A percentile compares a stretch with the other conserved stretches of the same genome.
These are phyloP conservation scores for Ceratocystis lukuohia DNA, from an alignment of 2,329 filamentous ascomycete genomes.

Conservation along the genomic window DNA sequence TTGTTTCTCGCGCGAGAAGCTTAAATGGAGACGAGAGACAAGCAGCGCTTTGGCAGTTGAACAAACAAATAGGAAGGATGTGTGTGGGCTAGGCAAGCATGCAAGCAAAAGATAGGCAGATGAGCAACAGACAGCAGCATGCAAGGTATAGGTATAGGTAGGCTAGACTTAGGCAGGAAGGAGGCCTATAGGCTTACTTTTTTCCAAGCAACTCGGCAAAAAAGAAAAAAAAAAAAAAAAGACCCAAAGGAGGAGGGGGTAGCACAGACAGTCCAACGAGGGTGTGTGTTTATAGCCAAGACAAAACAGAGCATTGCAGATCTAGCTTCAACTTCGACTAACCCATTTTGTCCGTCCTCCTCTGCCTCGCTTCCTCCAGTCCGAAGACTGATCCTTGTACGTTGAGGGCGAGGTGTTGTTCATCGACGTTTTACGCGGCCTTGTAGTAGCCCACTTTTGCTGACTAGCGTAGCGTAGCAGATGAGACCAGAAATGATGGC, in stretches of 20 bases:
- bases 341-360: background rate
- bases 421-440: too few species aligned
- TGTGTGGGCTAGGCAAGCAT: background rate
- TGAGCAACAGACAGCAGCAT: background rate
- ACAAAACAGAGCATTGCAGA: background rate
- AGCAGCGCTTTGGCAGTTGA: background rate
- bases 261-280: background rate
- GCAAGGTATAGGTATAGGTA: too few species aligned
- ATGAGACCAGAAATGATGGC: background rate
- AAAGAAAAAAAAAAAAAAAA: background rate
- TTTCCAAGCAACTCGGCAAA: too few species aligned
- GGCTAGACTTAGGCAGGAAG: too few species aligned
- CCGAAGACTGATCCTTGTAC: background rate
- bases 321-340: too few species aligned
- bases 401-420: too few species aligned
- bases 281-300: background rate
- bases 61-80: background rate
- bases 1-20: constrained; percentile 1
- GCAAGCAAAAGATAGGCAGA: background rate
- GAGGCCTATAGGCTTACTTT: too few species aligned
- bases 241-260: background rate
- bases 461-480: background rate
- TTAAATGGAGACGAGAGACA: background rate
- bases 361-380: background rate
- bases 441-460: background rate